Conservation (phyloP, 2,329 filamentous ascomycete species). For the Trichoderma koningii region DNA sequence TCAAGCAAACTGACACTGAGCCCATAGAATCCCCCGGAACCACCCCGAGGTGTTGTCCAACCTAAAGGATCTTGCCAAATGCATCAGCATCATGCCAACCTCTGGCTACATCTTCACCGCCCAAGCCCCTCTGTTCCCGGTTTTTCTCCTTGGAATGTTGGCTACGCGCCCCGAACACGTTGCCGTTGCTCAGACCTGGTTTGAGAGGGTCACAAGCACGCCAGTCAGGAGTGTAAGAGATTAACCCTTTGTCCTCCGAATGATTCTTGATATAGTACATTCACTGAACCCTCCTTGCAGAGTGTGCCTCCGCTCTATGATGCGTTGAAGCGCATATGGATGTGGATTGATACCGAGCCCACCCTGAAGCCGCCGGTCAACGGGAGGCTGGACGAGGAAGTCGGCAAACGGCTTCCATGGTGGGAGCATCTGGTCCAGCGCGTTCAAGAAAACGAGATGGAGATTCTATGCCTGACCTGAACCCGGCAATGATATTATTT, state of each 20-base stretch:
- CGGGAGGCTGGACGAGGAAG: constrained; percentile 30
- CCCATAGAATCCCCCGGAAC: constrained; percentile 41
- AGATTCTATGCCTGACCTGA: constrained; percentile 45
- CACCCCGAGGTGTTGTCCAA: constrained; percentile 41
- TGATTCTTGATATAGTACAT: neutral
- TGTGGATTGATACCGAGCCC: constrained; percentile 40
- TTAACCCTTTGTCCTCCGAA: constrained; percentile 7
- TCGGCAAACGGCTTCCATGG: constrained; percentile 41
- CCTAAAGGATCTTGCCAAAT: constrained; percentile 40
- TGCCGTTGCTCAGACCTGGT: constrained; percentile 40
- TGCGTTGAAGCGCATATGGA: constrained; percentile 40
- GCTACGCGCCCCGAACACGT: constrained; percentile 37
- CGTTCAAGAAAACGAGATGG: constrained; percentile 38
- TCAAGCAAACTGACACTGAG: constrained; percentile 22
- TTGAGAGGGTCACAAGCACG: constrained; percentile 41
- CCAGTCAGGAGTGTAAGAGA: constrained; percentile 45
- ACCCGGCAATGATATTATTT: constrained; percentile 21
- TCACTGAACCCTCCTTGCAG: constrained; percentile 31
- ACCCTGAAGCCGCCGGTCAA: constrained; percentile 27
- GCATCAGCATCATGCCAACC: constrained; percentile 46
- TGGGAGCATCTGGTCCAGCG: constrained; percentile 45
- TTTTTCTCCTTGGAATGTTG: constrained; percentile 45
- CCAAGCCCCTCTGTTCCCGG: constrained; percentile 46
- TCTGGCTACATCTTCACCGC: constrained; percentile 46
- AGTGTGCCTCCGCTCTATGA: constrained; percentile 45